These are phyloP conservation scores for Diospyros lotus DNA, from an alignment of 148 eudicot genomes.

Conservation along the genomic window DNA sequence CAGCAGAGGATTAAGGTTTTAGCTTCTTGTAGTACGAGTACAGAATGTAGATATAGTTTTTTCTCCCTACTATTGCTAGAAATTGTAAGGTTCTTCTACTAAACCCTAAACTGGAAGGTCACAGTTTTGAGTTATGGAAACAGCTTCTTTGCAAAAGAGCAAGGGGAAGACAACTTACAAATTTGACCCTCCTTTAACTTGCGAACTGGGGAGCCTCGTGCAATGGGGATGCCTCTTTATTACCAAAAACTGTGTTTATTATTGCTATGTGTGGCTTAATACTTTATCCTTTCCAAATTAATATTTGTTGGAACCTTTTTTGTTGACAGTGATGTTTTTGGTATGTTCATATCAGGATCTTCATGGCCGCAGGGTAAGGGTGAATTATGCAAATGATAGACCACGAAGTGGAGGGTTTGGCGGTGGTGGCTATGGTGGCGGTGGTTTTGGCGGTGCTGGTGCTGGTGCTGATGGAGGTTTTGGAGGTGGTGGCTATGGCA, in stretches of 20 bases:
- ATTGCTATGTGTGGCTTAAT: not conserved
- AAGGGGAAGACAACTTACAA: not conserved
- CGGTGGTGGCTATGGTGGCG: constrained; percentile 15
- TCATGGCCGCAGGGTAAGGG: constrained; percentile 74
- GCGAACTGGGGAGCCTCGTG: no score
- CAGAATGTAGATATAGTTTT: no score
- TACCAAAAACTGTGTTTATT: no score
- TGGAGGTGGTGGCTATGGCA: constrained; percentile 12
- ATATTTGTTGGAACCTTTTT: not conserved
- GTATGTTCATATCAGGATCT: constrained; percentile 49
- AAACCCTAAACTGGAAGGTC: no score
- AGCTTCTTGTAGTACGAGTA: no score
- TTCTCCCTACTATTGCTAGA: no score
- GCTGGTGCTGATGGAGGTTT: constrained; percentile 11
- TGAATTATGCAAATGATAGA: constrained; percentile 73
- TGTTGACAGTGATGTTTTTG: not conserved
- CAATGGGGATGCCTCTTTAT: not conserved
- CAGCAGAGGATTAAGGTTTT: no score
- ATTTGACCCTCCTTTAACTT: no score
- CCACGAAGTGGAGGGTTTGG: constrained; percentile 36
- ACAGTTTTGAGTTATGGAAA: no score
- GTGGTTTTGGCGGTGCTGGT: constrained; percentile 22
- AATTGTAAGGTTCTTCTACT: no score
- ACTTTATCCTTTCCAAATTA: not conserved
- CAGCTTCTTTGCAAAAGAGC: no score